Evolutionary conservation across 148 eudicot species (phyloP), one percentile per base, ranked within the genome.

Genomic region (Fagopyrum esculentum): DNA sequence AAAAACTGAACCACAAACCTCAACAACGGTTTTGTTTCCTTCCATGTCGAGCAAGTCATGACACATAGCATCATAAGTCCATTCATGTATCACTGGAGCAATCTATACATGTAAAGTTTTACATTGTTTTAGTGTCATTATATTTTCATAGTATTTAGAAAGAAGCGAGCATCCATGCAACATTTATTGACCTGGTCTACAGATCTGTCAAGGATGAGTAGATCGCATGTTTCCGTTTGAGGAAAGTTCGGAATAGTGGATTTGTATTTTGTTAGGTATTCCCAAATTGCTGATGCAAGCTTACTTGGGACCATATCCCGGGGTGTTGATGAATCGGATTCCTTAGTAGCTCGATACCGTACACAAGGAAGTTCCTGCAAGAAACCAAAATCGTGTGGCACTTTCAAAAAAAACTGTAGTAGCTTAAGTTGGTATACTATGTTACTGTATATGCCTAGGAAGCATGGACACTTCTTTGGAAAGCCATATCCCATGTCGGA

Each of bases 11-110:
- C 47, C 63, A 75, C 81, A 52, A 83, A 95, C 99, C 99, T 95
- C 99, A n/a, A 88, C 75, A 16, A 80, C 80, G 78, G 83, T 85
- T 90, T 95, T 95, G 82, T 92, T 92, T 71, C 99, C 99, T 15
- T 92, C 89, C 90, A 92, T 82, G 64, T 92, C 96, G 44, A 95
- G 87, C 76, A 95, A 85, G 81, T 95, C 99, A 74, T 92, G 99
- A 75, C 98, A 92, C 98, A 95, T 95, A 57, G 99, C 97, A 86
- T 92, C 99, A 75, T 95, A 95, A 40, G 98, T 92, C 99, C 99
- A 95, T 83, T 95, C 99, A 81, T 95, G 99, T 78, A 95, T 95
- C 74, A 95, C 84, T 15, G 99, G 99, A 83, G 99, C 98, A 81
- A 95, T 89, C 99, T 95, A 79, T 50, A 82, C 19, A 74, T 54